These are phyloP conservation scores for Pelargonium myrrhifolium DNA, from an alignment of 441 rosid species.

Conservation along the genomic window DNA sequence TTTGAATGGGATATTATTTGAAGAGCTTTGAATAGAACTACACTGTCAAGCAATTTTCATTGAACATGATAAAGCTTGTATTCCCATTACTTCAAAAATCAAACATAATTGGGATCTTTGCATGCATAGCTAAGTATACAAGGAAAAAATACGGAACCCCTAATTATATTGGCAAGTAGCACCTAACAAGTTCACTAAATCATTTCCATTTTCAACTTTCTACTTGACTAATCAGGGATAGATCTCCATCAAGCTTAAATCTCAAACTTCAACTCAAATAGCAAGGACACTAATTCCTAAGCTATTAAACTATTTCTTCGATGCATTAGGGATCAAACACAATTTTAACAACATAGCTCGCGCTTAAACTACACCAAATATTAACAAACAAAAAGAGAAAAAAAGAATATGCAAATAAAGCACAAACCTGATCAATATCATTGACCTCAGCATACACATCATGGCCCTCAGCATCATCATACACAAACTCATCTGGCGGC, in stretches of 20 bases:
- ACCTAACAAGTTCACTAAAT: not conserved
- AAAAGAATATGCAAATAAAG: not conserved
- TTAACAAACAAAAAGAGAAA: not conserved
- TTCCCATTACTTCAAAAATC: not conserved
- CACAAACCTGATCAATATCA: constrained; percentile 61
- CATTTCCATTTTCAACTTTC: not conserved
- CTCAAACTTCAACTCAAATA: not conserved
- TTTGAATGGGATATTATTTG: too few species aligned
- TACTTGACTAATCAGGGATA: not conserved
- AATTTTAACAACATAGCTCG: not conserved
- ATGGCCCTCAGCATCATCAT: constrained; percentile 20
- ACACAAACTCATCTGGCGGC: constrained; percentile 30
- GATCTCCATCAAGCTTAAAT: not conserved
- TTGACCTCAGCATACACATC: constrained; percentile 53
- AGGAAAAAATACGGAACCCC: not conserved
- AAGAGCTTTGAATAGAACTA: too few species aligned
- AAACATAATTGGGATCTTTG: not conserved
- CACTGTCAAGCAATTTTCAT: too few species aligned
- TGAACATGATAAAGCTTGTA: too few species aligned
- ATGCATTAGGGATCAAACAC: not conserved
- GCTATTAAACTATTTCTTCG: not conserved
- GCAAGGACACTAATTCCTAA: not conserved
- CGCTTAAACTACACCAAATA: not conserved
- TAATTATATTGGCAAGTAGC: not conserved
- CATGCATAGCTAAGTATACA: not conserved